A percentile compares a stretch with the other conserved stretches of the same genome.
phyloP scores from a whole-genome alignment of 306 rosid species.

The Alnus rubra region DNA sequence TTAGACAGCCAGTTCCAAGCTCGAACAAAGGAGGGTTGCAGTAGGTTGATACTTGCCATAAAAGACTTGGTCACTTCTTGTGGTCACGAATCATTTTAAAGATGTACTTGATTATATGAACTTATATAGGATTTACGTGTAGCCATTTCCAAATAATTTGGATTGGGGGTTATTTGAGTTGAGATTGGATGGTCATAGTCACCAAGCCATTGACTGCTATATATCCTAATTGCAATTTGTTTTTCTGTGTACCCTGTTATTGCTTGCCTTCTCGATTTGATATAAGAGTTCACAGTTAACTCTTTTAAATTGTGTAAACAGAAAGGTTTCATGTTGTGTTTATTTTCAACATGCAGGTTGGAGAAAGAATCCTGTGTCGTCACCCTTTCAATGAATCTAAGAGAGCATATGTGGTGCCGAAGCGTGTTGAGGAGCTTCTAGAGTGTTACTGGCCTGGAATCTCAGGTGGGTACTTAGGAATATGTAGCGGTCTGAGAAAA shows the following conservation, averaged over 20 bases:
- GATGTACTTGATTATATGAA: neutral
- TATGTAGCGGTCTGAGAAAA: slow-evolving; percentile 11
- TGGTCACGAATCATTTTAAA: neutral
- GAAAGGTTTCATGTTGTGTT: slow-evolving; percentile 10
- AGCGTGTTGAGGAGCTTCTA: slow-evolving; percentile 85
- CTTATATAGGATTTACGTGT: neutral
- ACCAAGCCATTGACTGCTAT: neutral
- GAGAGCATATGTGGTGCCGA: slow-evolving; percentile 98
- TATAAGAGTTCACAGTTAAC: slow-evolving; percentile 1
- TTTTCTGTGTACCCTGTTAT: neutral
- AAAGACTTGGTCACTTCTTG: neutral
- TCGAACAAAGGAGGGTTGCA: neutral
- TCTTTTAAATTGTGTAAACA: slow-evolving; percentile 10
- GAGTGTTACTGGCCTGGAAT: slow-evolving; percentile 87
- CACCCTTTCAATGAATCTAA: slow-evolving; percentile 98
- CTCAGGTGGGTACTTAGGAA: slow-evolving; percentile 53
- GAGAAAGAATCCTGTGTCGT: slow-evolving; percentile 89
- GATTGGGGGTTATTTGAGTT: neutral
- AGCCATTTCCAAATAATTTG: neutral
- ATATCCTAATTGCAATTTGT: neutral
- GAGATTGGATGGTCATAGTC: neutral
- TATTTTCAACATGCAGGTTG: slow-evolving; percentile 57
- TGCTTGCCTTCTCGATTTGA: neutral
- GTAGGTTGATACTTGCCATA: no score
- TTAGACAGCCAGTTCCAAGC: neutral